Base-by-base conservation (phyloP, 2,329 filamentous ascomycete species). In the Cercospora brassicicola region DNA sequence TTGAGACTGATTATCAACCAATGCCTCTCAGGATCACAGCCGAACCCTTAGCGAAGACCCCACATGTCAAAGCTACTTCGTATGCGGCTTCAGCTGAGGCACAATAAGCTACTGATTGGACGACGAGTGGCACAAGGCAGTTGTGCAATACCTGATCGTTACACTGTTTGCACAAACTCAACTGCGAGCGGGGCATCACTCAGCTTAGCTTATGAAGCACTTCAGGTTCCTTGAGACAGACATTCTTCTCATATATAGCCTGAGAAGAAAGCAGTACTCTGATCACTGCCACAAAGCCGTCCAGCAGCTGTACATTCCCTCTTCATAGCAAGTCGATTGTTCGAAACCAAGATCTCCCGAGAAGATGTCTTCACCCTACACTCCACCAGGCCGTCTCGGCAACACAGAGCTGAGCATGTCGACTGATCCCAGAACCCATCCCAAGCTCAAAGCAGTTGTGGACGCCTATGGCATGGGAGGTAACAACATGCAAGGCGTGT, bases 321-420 rank as follows among this genome's bases (percentile, higher is more conserved):
- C 11, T 28, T 26, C 48, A 53, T 11, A 15, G 11, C 11, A 23
- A 53, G 6, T 13, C 4, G 1, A 28, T 20, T 11, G 10, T 23
- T 53, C n/a, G 7, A 42, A 5, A 45, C 23, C 11, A 53, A 57
- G 23, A 18, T 26, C 28, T 10, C 9, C 20, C 42, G n/a, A 48
- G 4, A 31, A 60, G 11, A 33, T 62, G 18, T 48, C 48, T 31
- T 18, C 36, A 39, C 48, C 56, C 23, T 69, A 70, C 62, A 69
- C 65, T 26, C 62, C 66, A 15, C 74, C 73, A 15, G 74, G 74
- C 56, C 74, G 73, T 31, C 67, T 76, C 15, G 73, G 73, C 56
- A 66, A 73, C 30, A 59, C 66, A 7, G 45, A 69, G 28, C 69
- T 73, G 48, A 68, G 20, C 31, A 20, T 73, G 20, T 59, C 59